Base-by-base conservation (phyloP, 805 yeast species). In the Monosporozyma siamensis region DNA sequence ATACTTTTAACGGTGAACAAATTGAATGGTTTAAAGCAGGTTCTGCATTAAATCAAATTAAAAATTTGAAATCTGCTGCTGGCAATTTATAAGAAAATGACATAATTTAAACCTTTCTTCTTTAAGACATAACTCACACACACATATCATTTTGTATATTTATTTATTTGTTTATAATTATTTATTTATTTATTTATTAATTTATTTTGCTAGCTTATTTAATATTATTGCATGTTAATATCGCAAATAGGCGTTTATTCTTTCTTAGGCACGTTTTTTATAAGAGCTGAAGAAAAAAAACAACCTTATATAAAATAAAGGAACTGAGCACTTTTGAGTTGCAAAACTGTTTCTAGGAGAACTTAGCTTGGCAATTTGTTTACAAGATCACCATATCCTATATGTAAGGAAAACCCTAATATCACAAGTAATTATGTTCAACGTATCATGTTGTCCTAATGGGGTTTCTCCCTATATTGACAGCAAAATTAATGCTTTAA, bases 11-110 rank as follows among this genome's bases (percentile, higher is more conserved):
- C 78, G 49, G 66, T 51, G 97, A 92, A 76, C 98, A 90, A 77
- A 84, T 90, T 65, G 97, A 86, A 67, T 90, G 97, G 97, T 90
- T 90, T 84, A 90, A 86, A 78, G 80, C 82, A 61, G 98, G 98
- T 75, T 88, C 97, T 58, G 98, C 98, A 68, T 82, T 92, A 74
- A 92, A 92, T 86, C 86, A 82, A 77, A 57, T 57, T 38, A 57
- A 54, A 45, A 40, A 38, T 15, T 47, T 41, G 15, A 48, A 43
- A 27, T 21, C 37, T 32, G 35, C 35, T 32, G 35, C 35, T 23
- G 25, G 25, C 9, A 23, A 23, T 9, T 23, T 23, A 23, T 9
- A 23, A 23, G 25, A 6, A 23, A 23, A 23, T 23, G 8, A 23
- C 9, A 23, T 9, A 6, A 6, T 32, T 11, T 31, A 4, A 17